Evolutionary conservation across 2,329 filamentous ascomycete species (phyloP).

Genomic region (Hymenoscyphus albidus): DNA sequence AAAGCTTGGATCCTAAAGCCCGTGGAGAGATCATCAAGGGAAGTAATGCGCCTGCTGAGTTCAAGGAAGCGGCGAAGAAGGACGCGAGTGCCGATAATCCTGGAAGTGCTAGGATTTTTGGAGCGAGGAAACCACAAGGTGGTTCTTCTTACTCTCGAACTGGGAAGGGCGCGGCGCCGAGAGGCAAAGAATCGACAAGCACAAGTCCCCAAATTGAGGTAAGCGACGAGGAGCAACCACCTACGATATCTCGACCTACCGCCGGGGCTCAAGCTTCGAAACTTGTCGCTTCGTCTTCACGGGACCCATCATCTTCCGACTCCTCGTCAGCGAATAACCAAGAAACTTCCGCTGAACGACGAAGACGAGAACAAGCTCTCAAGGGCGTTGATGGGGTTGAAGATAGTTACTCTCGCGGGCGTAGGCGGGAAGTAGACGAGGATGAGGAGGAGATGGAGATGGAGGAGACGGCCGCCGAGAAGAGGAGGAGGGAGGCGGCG

Average conservation of each 20-base stretch:
- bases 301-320: neutral
- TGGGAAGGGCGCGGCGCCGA: conserved; percentile 13
- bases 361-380: conserved; percentile 8
- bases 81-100: conserved; percentile 27
- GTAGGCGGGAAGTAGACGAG: neutral
- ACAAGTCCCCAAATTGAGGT: neutral
- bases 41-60: conserved; percentile 28
- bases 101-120: conserved; percentile 27
- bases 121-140: conserved; percentile 31
- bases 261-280: conserved; percentile 18
- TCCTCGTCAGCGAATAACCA: conserved; percentile 30
- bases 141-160: conserved; percentile 28
- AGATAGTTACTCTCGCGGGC: neutral
- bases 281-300: conserved; percentile 25
- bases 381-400: conserved; percentile 9
- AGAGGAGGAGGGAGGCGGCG: conserved; percentile 68
- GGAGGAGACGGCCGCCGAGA: conserved; percentile 25
- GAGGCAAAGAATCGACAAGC: conserved; percentile 19
- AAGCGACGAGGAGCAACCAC: conserved; percentile 7
- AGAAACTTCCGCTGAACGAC: conserved; percentile 57
- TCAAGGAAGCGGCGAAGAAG: conserved; percentile 32
- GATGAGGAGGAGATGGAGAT: neutral
- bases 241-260: neutral
- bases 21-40: conserved; percentile 32
- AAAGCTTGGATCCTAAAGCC: conserved; percentile 65